Evolutionary conservation across 495 filamentous ascomycete genomes (phyloP).

Genomic region (Jackrogersella minutella): DNA sequence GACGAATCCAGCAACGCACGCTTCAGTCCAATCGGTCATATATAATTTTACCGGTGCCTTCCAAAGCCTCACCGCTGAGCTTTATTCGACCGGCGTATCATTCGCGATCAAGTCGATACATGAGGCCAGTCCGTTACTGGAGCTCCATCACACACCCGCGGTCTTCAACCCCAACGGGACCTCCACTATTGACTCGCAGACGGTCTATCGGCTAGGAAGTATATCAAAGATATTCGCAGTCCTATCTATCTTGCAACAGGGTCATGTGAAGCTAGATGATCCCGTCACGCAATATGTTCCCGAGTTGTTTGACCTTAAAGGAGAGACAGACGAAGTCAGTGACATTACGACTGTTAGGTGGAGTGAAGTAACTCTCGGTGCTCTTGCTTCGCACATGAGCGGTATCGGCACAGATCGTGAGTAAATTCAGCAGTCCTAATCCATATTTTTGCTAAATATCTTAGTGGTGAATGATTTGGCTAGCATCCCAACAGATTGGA

Average conservation of each 20-base stretch:
- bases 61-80: slow-evolving; percentile 23
- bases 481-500: slow-evolving; percentile 39
- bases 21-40: slow-evolving; percentile 29
- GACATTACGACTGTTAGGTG: slow-evolving; percentile 47
- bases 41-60: slow-evolving; percentile 16
- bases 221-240: slow-evolving; percentile 62
- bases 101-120: slow-evolving; percentile 50
- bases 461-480: slow-evolving; percentile 44
- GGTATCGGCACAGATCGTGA: slow-evolving; percentile 49
- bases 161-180: slow-evolving; percentile 40
- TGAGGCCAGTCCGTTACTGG: slow-evolving; percentile 42
- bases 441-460: background rate
- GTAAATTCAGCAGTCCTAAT: background rate
- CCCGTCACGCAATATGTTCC: slow-evolving; percentile 57
- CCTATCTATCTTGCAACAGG: slow-evolving; percentile 51
- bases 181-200: slow-evolving; percentile 51
- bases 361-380: slow-evolving; percentile 50
- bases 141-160: slow-evolving; percentile 47
- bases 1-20: slow-evolving; percentile 27
- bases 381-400: slow-evolving; percentile 49
- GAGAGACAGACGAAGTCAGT: slow-evolving; percentile 37
- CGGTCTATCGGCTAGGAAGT: slow-evolving; percentile 61
- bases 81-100: slow-evolving; percentile 45
- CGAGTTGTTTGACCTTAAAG: slow-evolving; percentile 43
- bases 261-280: slow-evolving; percentile 52